A percentile compares a stretch with the other conserved stretches of the same genome.
These are phyloP conservation scores for Termitomyces sp. DNA, from an alignment of 768 basidiomycete species.

Conservation along the genomic window DNA sequence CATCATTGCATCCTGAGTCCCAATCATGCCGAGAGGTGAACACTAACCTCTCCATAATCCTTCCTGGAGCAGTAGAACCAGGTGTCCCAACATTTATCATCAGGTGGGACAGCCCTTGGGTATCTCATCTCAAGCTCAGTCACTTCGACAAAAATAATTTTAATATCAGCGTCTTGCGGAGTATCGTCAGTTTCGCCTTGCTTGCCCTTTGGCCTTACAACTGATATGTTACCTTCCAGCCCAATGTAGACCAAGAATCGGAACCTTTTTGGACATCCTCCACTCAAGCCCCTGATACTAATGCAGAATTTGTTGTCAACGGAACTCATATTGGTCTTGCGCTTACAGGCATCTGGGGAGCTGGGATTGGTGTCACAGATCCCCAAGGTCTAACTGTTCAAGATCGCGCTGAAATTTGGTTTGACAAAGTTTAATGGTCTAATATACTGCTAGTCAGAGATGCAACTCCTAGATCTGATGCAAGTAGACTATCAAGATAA, in stretches of 20 bases:
- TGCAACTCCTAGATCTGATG: not conserved
- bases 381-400: constrained; percentile 12
- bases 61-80: constrained; percentile 16
- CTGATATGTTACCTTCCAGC: constrained; percentile 1
- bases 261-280: constrained; percentile 16
- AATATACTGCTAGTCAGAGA: not conserved
- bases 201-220: not conserved
- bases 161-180: constrained; percentile 12
- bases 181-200: constrained; percentile 11
- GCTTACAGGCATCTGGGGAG: constrained; percentile 16
- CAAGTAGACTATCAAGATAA: not conserved
- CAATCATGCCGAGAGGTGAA: constrained; percentile 11
- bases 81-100: constrained; percentile 18
- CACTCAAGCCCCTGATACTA: no score
- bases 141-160: constrained; percentile 21
- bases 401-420: constrained; percentile 21
- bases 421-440: constrained; percentile 10
- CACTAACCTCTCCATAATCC: constrained; percentile 11
- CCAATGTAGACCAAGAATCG: constrained; percentile 12
- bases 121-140: constrained; percentile 14
- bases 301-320: constrained; percentile 13
- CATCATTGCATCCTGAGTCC: constrained; percentile 8
- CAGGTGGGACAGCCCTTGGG: constrained; percentile 13
- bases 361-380: constrained; percentile 11
- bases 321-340: constrained; percentile 11